phyloP scores from a whole-genome alignment of 495 filamentous ascomycete species.

The Podospora tetraspora region DNA sequence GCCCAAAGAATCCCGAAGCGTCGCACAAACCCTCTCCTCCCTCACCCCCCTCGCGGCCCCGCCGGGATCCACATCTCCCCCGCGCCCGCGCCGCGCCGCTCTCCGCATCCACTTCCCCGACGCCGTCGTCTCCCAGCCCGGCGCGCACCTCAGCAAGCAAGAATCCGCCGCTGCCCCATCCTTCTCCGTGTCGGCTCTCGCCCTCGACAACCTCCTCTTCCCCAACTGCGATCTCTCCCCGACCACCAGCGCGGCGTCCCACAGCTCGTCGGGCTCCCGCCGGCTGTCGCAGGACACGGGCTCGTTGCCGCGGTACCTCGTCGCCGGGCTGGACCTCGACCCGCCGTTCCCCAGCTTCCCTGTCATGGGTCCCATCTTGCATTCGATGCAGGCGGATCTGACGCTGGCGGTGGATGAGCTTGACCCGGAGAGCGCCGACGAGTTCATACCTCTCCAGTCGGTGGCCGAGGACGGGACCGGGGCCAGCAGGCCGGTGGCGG shows the following conservation, averaged over 20 bases:
- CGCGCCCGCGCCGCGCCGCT: slow-evolving; percentile 1
- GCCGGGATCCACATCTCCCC: not conserved
- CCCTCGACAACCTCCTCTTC: slow-evolving; percentile 19
- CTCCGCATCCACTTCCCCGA: slow-evolving; percentile 29
- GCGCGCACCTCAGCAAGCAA: slow-evolving; percentile 14
- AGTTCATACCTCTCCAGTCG: slow-evolving; percentile 17
- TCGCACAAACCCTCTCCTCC: slow-evolving; percentile 16
- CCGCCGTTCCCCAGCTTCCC: slow-evolving; percentile 48
- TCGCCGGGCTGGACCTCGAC: slow-evolving; percentile 47
- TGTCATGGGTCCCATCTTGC: slow-evolving; percentile 46
- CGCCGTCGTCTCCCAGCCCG: slow-evolving; percentile 18
- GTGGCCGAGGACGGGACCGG: slow-evolving; percentile 12
- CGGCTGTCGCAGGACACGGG: not conserved
- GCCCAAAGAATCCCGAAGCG: slow-evolving; percentile 18
- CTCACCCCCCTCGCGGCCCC: slow-evolving; percentile 10
- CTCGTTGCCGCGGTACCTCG: slow-evolving; percentile 34
- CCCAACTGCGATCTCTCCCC: slow-evolving; percentile 26
- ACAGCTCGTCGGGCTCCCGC: slow-evolving; percentile 3
- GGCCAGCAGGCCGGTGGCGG: slow-evolving; percentile 22
- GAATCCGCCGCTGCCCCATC: slow-evolving; percentile 15
- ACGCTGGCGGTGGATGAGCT: slow-evolving; percentile 7
- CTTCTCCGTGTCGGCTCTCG: slow-evolving; percentile 21
- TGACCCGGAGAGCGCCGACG: slow-evolving; percentile 14
- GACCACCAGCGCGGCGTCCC: slow-evolving; percentile 3
- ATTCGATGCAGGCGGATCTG: slow-evolving; percentile 42